phyloP scores from a whole-genome alignment of 2,329 filamentous ascomycete species.

The Aschersonia sp. region DNA sequence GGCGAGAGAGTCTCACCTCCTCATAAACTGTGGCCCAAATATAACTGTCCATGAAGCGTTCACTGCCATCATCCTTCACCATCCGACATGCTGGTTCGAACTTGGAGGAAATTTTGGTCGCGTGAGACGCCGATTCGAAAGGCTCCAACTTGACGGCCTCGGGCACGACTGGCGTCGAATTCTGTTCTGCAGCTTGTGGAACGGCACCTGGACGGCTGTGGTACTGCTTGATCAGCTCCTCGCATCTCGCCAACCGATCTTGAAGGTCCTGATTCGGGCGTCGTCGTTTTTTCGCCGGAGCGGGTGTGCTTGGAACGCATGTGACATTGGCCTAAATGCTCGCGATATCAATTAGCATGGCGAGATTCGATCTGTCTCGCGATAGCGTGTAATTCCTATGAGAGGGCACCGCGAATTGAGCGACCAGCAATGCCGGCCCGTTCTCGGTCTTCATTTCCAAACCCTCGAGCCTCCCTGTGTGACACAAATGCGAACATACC shows the following conservation, averaged over 20 bases:
- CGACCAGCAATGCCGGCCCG: no score
- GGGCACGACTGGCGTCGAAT: constrained; percentile 1
- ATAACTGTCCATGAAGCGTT: constrained; percentile 43
- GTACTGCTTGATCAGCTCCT: constrained; percentile 44
- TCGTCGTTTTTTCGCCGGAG: constrained; percentile 42
- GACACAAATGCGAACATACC: constrained; percentile 21
- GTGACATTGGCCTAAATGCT: constrained; percentile 37
- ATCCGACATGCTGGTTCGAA: constrained; percentile 38
- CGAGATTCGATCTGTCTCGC: neutral
- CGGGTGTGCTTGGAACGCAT: constrained; percentile 45
- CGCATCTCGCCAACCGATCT: constrained; percentile 43
- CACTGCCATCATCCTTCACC: constrained; percentile 37
- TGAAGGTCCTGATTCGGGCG: constrained; percentile 48
- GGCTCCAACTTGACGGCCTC: constrained; percentile 12
- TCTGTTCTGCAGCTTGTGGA: constrained; percentile 6
- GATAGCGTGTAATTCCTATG: no score
- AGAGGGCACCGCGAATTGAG: no score
- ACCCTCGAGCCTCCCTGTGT: no score
- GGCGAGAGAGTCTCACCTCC: constrained; percentile 27
- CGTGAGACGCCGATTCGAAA: constrained; percentile 11
- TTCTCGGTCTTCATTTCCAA: no score
- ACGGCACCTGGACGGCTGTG: constrained; percentile 22
- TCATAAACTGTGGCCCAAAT: constrained; percentile 39
- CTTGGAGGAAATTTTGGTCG: constrained; percentile 14
- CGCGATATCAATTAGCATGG: neutral